These are phyloP conservation scores for Clathrospora elynae DNA, from an alignment of 2,329 filamentous ascomycete species.

Conservation along the genomic window DNA sequence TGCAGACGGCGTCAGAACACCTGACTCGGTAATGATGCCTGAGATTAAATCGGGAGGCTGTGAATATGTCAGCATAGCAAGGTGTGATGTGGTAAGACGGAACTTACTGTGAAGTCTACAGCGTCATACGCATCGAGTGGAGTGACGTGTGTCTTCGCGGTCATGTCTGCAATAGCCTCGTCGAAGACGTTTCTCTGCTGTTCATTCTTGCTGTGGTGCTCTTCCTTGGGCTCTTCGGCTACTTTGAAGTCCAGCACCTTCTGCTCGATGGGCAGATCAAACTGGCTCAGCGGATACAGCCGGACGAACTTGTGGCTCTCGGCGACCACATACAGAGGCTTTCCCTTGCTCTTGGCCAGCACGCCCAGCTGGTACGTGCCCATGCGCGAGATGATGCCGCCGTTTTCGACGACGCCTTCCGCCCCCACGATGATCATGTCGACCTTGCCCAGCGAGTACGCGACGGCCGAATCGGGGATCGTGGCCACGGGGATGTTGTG, in stretches of 20 bases:
- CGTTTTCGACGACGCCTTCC: slow-evolving; percentile 92
- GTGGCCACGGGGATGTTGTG: slow-evolving; percentile 82
- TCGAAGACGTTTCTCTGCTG: slow-evolving; percentile 54
- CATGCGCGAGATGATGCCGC: slow-evolving; percentile 86
- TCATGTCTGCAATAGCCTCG: slow-evolving; percentile 41
- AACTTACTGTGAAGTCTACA: slow-evolving; percentile 72
- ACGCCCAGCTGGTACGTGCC: slow-evolving; percentile 86
- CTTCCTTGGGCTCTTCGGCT: slow-evolving; percentile 45
- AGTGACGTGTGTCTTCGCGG: slow-evolving; percentile 27
- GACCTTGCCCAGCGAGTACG: slow-evolving; percentile 77
- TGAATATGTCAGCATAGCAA: slow-evolving; percentile 7
- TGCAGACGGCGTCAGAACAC: slow-evolving; percentile 71
- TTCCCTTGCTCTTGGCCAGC: slow-evolving; percentile 72
- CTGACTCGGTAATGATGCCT: slow-evolving; percentile 76
- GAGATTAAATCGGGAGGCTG: slow-evolving; percentile 71
- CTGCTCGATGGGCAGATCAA: slow-evolving; percentile 80
- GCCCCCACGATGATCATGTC: slow-evolving; percentile 69
- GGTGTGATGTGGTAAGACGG: not conserved
- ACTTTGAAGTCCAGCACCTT: slow-evolving; percentile 74
- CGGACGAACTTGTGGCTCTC: slow-evolving; percentile 98
- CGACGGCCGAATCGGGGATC: slow-evolving; percentile 75
- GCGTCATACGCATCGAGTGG: slow-evolving; percentile 51
- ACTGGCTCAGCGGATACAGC: slow-evolving; percentile 80
- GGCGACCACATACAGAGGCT: slow-evolving; percentile 86
- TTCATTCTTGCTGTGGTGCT: slow-evolving; percentile 13